phyloP scores from a whole-genome alignment of 208 protist genomes.

The Trypanosoma cruzi region DNA sequence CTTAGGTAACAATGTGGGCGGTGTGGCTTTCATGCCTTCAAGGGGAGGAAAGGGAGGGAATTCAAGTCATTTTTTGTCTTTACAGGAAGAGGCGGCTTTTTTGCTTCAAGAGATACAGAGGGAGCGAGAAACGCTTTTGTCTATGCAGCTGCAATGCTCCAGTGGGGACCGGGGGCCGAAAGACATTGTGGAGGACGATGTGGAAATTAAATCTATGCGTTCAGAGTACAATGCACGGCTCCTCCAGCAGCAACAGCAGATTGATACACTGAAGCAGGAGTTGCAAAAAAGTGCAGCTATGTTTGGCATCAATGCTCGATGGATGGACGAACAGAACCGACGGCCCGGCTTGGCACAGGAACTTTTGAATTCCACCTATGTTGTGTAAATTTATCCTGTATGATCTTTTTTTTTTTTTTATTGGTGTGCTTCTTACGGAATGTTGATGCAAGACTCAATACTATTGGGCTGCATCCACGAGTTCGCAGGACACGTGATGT shows the following conservation, averaged over 20 bases:
- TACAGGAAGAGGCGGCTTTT: slow-evolving; percentile 5
- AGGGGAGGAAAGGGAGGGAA: not conserved
- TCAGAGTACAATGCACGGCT: slow-evolving; percentile 6
- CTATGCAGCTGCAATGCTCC: not conserved
- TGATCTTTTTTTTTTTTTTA: not conserved
- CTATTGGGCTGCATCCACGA: too few relatives aligned
- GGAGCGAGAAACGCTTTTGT: not conserved
- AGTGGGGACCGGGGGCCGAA: not conserved
- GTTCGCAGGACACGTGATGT: too few relatives aligned
- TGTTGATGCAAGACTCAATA: not conserved
- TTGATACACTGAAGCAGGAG: slow-evolving; percentile 9
- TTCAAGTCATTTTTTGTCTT: not conserved
- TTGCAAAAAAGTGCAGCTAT: slow-evolving; percentile 1
- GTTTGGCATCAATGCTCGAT: slow-evolving; percentile 14
- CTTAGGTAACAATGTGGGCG: not conserved
- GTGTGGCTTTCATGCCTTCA: not conserved
- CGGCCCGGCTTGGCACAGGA: not conserved
- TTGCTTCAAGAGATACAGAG: slow-evolving; percentile 1
- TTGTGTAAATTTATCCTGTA: not conserved
- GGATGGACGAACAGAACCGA: slow-evolving; percentile 8
- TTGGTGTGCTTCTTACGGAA: slow-evolving; percentile 6
- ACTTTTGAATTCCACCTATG: not conserved
- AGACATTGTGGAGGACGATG: not conserved
- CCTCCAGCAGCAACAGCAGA: slow-evolving; percentile 19
- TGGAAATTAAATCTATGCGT: not conserved